Base-by-base conservation (phyloP, 2,329 filamentous ascomycete species). In the Colletotrichum horii region DNA sequence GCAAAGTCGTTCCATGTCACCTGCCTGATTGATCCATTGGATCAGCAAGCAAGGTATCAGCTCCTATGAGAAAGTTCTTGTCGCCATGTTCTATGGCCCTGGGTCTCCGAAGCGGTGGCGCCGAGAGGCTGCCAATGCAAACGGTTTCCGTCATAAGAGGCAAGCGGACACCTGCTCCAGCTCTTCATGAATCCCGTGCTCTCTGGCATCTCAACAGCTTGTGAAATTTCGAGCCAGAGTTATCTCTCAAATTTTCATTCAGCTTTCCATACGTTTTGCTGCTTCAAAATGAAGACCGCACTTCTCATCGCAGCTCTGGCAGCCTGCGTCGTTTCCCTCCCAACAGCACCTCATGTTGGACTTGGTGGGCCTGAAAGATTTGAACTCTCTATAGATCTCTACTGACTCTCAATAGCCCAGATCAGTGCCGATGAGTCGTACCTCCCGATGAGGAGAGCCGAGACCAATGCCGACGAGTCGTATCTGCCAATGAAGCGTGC, bases 361-460 rank as follows among this genome's bases (percentile, higher is more conserved):
- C 52, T 75, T 24, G 71, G 74, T 76, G 12, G 22, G 70, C 52
- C 16, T 6, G 15, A 12, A 66, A 32, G 3, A 24, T n/a, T 19
- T 14, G 14, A 8, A 9, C 14, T 26, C n/a, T 24, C 14, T 26
- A 3, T 19, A 7, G 16, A 67, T n/a, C 24, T 48, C 7, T 36
- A n/a, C 38, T 64, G 9, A 64, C 22, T 30, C 26, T 32, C 12
- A 5, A 19, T 11, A 70, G 68, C 58, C 19, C 58, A 64, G 19
- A 72, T 58, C 3, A 75, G 64, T 8, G 73, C 73, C 9, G 73
- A 75, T 8, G 73, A 75, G 28, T 75, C 73, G 8, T 75, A 75
- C 16, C 22, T 56, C 8, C 72, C 72, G 1, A 75, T 72, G 72
- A 72, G 65, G 52, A 52, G 73, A 3, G 61, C 36, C 7, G 62